phyloP scores from a whole-genome alignment of 2,329 filamentous ascomycete genomes.

The Exutisphaerella laricina region DNA sequence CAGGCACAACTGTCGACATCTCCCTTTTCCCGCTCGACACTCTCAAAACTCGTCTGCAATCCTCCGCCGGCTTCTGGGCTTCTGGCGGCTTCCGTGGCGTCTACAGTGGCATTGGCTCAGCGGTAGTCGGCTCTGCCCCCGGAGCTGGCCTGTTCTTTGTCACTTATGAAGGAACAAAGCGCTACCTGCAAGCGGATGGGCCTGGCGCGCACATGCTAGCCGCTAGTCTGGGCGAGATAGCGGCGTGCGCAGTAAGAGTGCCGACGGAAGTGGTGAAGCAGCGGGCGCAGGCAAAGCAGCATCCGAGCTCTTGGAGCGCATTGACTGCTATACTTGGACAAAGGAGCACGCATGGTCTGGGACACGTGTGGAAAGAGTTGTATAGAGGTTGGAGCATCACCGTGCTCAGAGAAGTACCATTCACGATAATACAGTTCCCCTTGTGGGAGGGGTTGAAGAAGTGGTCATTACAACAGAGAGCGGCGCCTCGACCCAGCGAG shows the following conservation, averaged over 20 bases:
- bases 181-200: conserved; percentile 21
- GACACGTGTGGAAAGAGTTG: conserved; percentile 69
- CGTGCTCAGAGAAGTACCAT: conserved; percentile 91
- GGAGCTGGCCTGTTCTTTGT: conserved; percentile 92
- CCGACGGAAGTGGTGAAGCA: conserved; percentile 98
- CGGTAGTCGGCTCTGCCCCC: conserved; percentile 84
- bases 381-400: conserved; percentile 93
- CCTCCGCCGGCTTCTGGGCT: conserved; percentile 67
- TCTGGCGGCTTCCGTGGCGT: conserved; percentile 86
- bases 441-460: conserved; percentile 91
- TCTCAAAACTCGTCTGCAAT: conserved; percentile 94
- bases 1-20: conserved; percentile 93
- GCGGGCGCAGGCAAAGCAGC: conserved; percentile 81
- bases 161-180: conserved; percentile 30
- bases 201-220: conserved; percentile 68
- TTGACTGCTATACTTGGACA: conserved; percentile 60
- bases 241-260: conserved; percentile 85
- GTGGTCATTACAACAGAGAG: conserved; percentile 49
- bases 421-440: conserved; percentile 95
- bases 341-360: conserved; percentile 37
- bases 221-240: conserved; percentile 79
- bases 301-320: conserved; percentile 63
- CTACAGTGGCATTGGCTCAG: conserved; percentile 86
- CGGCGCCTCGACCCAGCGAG: conserved; percentile 37
- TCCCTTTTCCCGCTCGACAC: conserved; percentile 98